Evolutionary conservation across 2,329 filamentous ascomycete genomes (phyloP), one percentile per base, ranked within the genome.

Genomic region (Penicillium griseofulvum): DNA sequence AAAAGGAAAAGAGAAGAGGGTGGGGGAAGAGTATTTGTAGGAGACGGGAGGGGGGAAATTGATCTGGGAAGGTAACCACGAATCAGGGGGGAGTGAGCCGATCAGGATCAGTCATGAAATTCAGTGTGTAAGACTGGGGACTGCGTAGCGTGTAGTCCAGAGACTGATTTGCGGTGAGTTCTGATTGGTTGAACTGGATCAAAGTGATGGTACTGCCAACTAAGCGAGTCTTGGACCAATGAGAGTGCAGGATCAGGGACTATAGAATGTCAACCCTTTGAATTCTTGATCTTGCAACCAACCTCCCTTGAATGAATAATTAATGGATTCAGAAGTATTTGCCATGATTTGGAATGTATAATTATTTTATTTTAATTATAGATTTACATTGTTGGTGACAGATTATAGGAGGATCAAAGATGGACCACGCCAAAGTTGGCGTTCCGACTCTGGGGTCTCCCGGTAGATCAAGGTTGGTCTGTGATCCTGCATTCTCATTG

Each of bases 21-120:
- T 71, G 70, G 71, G 73, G 72, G 71, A 62, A 66, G 65, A 55
- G 73, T 74, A 75, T 74, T 74, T 73, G 70, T 71, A 74, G 68
- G 63, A 65, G 65, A 56, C 65, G 64, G 69, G 60, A 55, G 58
- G 60, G 63, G 47, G 65, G 66, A 64, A 54, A 58, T 66, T 75
- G 71, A 74, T 74, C 70, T 73, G 64, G 63, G 59, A 59, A 57
- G 38, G 38, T 43, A 50, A 36, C 24, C 34, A 45, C 63, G 49
- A 65, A 65, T 65, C 57, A 65, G 39, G 36, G 28, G n/a, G n/a
- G n/a, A 26, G 29, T 33, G n/a, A n/a, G 16, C 38, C 41, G 62
- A 68, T 68, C 64, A 61, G 42, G 42, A 44, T 26, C 17, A 49
- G 31, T 41, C 36, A 41, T 36, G 48, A 67, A 64, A 44, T 7